These are phyloP conservation scores for Nakaseomyces bracarensis DNA, from an alignment of 1,139 yeast genomes.

Conservation along the genomic window DNA sequence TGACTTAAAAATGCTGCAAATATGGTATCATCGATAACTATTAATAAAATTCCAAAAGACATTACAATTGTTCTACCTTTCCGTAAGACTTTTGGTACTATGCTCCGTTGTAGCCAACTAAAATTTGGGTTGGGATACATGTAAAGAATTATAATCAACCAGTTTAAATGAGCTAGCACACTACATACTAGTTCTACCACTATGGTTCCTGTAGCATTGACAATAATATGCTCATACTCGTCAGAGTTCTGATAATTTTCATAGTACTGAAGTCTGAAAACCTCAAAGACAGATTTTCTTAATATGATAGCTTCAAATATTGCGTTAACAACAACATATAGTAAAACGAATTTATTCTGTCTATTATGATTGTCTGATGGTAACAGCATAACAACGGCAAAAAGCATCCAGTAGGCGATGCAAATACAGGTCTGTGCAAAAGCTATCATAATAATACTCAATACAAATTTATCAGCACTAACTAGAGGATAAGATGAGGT, in stretches of 20 bases:
- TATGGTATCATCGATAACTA: slow-evolving; percentile 10
- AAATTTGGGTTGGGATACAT: slow-evolving; percentile 6
- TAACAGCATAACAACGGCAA: slow-evolving; percentile 13
- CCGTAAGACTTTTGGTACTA: neutral
- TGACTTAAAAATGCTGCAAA: slow-evolving; percentile 16
- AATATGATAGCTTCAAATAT: slow-evolving; percentile 11
- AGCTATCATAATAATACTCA: slow-evolving; percentile 11
- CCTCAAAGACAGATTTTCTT: slow-evolving; percentile 9
- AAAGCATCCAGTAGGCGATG: slow-evolving; percentile 17
- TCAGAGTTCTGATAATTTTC: slow-evolving; percentile 12
- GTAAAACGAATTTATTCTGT: slow-evolving; percentile 13
- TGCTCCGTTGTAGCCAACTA: neutral
- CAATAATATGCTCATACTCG: slow-evolving; percentile 8
- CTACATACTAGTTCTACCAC: slow-evolving; percentile 7
- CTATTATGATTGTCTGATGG: slow-evolving; percentile 16
- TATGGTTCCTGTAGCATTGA: slow-evolving; percentile 7
- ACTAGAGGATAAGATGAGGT: neutral
- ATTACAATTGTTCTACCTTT: neutral
- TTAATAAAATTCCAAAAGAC: slow-evolving; percentile 2
- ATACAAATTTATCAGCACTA: slow-evolving; percentile 10
- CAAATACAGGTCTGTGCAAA: slow-evolving; percentile 13
- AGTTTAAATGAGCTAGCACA: slow-evolving; percentile 7
- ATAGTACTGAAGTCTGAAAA: slow-evolving; percentile 13
- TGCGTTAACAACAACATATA: slow-evolving; percentile 13
- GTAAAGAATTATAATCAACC: slow-evolving; percentile 6